Evolutionary conservation across 768 basidiomycete species (phyloP).

Genomic region (Dacryopinax spathularia): DNA sequence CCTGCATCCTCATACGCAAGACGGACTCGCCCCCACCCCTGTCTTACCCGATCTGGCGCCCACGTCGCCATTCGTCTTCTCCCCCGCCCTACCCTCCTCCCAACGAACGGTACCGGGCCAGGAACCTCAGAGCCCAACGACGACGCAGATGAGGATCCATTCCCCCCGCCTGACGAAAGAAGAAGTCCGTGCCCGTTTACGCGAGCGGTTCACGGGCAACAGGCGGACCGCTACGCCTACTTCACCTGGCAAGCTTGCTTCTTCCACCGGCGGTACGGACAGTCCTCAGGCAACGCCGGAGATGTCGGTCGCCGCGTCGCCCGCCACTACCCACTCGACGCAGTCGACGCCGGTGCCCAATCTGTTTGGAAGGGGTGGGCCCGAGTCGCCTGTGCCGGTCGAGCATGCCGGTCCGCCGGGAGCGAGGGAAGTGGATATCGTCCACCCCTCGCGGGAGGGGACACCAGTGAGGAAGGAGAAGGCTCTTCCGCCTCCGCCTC

Average conservation of each 20-base stretch:
- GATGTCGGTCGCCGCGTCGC: too few species aligned
- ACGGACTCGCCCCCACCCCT: not conserved
- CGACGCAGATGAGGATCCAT: not conserved
- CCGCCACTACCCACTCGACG: not conserved
- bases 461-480: not conserved
- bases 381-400: not conserved
- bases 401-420: not conserved
- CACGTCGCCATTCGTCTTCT: constrained; percentile 8
- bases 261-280: too few species aligned
- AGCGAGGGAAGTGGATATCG: not conserved
- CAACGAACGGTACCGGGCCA: not conserved
- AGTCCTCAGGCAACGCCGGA: too few species aligned
- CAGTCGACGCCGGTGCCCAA: not conserved
- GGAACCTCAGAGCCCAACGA: not conserved
- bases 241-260: not conserved
- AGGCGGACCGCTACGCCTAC: not conserved
- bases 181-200: not conserved
- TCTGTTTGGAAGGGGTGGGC: not conserved
- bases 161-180: not conserved
- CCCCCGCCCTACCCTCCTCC: not conserved
- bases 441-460: not conserved
- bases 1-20: not conserved
- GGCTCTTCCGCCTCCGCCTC: not conserved
- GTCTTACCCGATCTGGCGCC: not conserved
- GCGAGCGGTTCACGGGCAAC: not conserved